Base-by-base conservation (phyloP, 805 yeast species). In the Sungouiozyma intestinalis region DNA sequence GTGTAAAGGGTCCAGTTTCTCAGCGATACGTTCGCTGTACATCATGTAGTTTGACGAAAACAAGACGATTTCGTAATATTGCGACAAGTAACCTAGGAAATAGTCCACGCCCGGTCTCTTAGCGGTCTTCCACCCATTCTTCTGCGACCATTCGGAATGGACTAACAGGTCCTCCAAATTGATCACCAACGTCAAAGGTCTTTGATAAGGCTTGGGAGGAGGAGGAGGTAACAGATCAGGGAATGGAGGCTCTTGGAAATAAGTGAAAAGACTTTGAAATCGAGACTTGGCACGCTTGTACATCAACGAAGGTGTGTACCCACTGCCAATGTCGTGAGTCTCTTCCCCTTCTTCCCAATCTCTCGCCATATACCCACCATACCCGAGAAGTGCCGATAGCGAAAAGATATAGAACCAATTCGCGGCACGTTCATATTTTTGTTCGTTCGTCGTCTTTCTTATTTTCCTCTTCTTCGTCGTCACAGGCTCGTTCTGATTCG, bases 31-130 rank as follows among this genome's bases (percentile, higher is more conserved):
- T 57, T 88, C 96, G 44, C 87, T 77, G 61, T 82, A 82, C 71
- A 83, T 81, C 78, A 79, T 81, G 54, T 83, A 81, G 60, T 85
- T 85, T 46, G 87, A 79, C 29, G 90, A 77, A 62, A 92, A 92
- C 38, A 94, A 68, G 41, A 92, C 97, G 60, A 92, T 81, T 68
- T 92, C 99, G 65, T 90, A 92, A 70, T 87, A 90, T 67, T 85
- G 95, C 6, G 96, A 84, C 53, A 92, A 70, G 65, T 92, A 92
- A 21, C 94, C 95, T 60, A 92, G 69, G 67, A 92, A 92, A 70
- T 92, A 92, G 64, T 94, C 98, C 47, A 86, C 79, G 48, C 98
- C 99, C 29, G 98, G 97, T 69, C 99, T 85, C 72, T 92, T 92
- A 24, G 95, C 97, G 14, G 97, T 90, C 68, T 92, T 81, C 99